Evolutionary conservation across 1,284 basidiomycete genomes (phyloP).

Genomic region (Puccinia brachypodii): DNA sequence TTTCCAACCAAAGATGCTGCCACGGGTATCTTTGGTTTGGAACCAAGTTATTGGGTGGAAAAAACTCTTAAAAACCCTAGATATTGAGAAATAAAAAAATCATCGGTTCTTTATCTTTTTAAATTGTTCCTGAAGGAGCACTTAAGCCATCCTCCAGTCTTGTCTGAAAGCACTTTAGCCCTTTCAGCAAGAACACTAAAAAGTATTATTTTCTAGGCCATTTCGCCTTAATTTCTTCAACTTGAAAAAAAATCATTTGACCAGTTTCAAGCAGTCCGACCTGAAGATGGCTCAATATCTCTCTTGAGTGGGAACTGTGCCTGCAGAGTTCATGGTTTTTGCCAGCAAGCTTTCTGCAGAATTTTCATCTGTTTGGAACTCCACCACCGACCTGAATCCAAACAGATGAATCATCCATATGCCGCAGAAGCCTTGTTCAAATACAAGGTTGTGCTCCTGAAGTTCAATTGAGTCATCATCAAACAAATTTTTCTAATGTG

Average conservation of each 20-base stretch:
- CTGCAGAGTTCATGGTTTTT: slow-evolving; percentile 8
- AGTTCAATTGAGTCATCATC: neutral
- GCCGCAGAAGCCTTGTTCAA: neutral
- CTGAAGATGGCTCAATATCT: neutral
- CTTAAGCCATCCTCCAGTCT: too few species aligned
- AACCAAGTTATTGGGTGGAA: too few species aligned
- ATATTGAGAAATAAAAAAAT: too few species aligned
- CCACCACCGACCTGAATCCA: neutral
- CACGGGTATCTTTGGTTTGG: too few species aligned
- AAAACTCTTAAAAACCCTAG: too few species aligned
- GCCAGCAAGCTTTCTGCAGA: neutral
- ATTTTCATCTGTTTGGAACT: neutral
- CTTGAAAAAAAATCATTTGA: neutral
- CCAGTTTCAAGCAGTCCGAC: neutral
- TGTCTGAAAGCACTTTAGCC: too few species aligned
- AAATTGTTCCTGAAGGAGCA: too few species aligned
- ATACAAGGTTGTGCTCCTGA: neutral
- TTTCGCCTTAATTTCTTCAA: too few species aligned
- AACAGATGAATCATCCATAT: slow-evolving; percentile 9
- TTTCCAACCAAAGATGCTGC: too few species aligned
- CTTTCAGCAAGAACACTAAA: too few species aligned
- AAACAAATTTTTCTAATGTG: neutral
- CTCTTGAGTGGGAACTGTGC: neutral
- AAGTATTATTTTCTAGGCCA: too few species aligned
- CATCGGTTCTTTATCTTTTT: too few species aligned